Conservation (phyloP, 139 green algal species). For the Ettlia oleoabundans region DNA sequence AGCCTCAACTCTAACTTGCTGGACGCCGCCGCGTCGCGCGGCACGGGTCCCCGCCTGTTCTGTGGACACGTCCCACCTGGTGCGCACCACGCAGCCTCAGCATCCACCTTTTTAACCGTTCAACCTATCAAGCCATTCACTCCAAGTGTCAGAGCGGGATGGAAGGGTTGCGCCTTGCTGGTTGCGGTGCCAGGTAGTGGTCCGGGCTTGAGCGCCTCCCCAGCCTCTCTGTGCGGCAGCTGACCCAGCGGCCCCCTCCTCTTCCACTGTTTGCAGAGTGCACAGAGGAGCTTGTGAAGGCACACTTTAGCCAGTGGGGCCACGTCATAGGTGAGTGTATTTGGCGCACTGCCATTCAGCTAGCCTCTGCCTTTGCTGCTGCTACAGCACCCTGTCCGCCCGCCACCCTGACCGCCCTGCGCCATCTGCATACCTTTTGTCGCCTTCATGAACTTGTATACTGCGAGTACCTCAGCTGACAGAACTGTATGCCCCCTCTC, state of each 20-base stretch:
- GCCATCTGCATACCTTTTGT: no score
- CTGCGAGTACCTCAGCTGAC: background rate
- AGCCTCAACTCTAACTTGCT: background rate
- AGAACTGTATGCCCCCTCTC: background rate
- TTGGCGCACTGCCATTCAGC: no score
- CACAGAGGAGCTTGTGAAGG: slow-evolving; percentile 46
- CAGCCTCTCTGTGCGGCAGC: no score
- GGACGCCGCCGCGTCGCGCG: background rate
- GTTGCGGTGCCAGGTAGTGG: no score
- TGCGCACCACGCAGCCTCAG: background rate
- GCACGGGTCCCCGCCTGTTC: slow-evolving; percentile 47
- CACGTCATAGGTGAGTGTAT: slow-evolving; percentile 34
- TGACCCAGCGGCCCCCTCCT: no score
- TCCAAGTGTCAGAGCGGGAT: no score
- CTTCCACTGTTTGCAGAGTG: slow-evolving; percentile 15
- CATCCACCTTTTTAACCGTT: background rate
- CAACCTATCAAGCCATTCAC: no score
- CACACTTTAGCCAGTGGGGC: slow-evolving; percentile 53
- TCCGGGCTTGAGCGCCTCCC: no score
- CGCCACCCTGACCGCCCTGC: no score
- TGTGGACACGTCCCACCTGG: slow-evolving; percentile 50
- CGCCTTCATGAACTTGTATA: background rate
- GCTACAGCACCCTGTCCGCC: no score
- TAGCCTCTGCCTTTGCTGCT: no score
- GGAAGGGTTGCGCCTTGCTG: no score